Percentiles rank a stretch among this genome's conserved stretches.
phyloP scores from a whole-genome alignment of 441 rosid genomes.

The Populus hybrid region DNA sequence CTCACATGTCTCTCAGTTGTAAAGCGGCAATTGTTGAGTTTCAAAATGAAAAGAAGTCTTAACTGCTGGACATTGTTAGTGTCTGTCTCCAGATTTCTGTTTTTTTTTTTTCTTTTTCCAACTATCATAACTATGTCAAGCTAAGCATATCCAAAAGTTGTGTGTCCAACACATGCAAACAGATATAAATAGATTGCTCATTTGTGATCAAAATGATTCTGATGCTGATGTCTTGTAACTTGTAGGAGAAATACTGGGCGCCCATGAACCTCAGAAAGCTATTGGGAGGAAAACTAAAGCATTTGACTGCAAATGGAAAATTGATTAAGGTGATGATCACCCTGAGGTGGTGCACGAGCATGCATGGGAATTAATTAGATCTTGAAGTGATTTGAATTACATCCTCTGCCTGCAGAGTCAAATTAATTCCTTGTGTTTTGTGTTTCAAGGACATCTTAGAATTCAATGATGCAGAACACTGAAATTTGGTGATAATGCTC shows the following conservation, averaged over 20 bases:
- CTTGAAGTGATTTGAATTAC: conserved; percentile 6
- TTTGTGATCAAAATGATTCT: conserved; percentile 19
- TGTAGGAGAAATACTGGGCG: conserved; percentile 53
- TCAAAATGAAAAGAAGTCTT: too few species aligned
- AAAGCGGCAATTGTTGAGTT: too few species aligned
- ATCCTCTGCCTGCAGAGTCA: background rate
- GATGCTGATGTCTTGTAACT: conserved; percentile 17
- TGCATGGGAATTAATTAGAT: background rate
- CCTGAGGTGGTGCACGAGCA: background rate
- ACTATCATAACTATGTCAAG: background rate
- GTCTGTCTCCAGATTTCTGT: background rate
- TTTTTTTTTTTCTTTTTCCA: background rate
- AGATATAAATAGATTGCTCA: background rate
- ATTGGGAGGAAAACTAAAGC: conserved; percentile 66
- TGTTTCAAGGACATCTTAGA: background rate
- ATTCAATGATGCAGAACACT: background rate
- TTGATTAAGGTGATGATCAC: conserved; percentile 59
- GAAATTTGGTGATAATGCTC: background rate
- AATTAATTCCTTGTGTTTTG: background rate
- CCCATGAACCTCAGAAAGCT: conserved; percentile 56
- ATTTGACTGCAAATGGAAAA: conserved; percentile 67
- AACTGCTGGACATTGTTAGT: background rate
- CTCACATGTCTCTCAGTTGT: too few species aligned
- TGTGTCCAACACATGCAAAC: background rate
- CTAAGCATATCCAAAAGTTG: background rate